Conservation (phyloP, 2,329 filamentous ascomycete species). For the Monosporascus sp. region DNA sequence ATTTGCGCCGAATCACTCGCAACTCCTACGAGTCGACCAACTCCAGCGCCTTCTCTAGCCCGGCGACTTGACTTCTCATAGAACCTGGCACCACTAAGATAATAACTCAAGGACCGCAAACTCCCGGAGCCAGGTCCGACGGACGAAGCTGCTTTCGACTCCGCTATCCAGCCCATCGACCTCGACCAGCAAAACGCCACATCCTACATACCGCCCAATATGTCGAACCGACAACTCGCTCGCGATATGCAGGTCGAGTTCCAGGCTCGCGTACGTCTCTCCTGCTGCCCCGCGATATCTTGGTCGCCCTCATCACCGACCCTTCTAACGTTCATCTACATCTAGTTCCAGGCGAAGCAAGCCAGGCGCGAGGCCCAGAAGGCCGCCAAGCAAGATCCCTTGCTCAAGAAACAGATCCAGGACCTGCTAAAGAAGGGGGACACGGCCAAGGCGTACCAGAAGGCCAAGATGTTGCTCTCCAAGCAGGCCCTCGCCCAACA, state of each 20-base stretch:
- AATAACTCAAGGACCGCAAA: not conserved
- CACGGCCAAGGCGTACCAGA: slow-evolving; percentile 58
- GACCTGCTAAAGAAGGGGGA: slow-evolving; percentile 59
- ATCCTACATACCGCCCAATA: slow-evolving; percentile 25
- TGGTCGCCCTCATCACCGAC: slow-evolving; percentile 1
- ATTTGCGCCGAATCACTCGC: not conserved
- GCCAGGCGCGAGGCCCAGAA: slow-evolving; percentile 57
- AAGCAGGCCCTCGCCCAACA: slow-evolving; percentile 59
- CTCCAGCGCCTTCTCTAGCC: not conserved
- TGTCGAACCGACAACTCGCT: slow-evolving; percentile 55
- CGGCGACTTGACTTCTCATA: too few species aligned
- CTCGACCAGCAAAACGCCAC: not conserved
- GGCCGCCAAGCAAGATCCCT: slow-evolving; percentile 55
- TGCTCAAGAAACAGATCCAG: slow-evolving; percentile 60
- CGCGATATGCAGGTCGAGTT: slow-evolving; percentile 61
- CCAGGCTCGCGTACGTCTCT: slow-evolving; percentile 47
- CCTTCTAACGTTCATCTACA: not conserved
- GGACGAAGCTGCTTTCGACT: too few species aligned
- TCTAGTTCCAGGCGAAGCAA: slow-evolving; percentile 56
- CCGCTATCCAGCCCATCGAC: too few species aligned
- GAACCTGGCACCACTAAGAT: too few species aligned
- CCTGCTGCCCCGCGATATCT: not conserved
- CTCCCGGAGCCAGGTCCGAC: too few species aligned
- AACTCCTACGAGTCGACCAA: not conserved
- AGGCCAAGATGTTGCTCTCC: slow-evolving; percentile 57